phyloP scores from a whole-genome alignment of 768 basidiomycete genomes.

The Bullera alba region DNA sequence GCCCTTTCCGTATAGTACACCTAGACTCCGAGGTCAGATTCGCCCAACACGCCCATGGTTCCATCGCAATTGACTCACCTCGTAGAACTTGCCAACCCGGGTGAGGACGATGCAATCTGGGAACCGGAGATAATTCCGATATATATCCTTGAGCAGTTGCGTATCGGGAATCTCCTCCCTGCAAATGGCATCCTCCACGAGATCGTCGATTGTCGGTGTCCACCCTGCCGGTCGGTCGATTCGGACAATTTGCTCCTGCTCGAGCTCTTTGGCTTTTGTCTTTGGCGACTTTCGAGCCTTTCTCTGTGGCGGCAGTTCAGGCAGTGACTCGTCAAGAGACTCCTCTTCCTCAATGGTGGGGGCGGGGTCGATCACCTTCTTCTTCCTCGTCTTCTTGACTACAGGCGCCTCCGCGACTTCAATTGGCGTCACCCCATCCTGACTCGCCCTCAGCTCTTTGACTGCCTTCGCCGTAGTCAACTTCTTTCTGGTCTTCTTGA shows the following conservation, averaged over 20 bases:
- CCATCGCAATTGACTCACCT: constrained; percentile 62
- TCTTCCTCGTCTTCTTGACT: background rate
- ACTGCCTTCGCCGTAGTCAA: background rate
- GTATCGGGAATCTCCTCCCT: constrained; percentile 42
- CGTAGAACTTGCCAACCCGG: constrained; percentile 90
- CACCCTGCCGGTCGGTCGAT: no score
- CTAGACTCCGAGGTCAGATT: no score
- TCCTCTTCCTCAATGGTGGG: no score
- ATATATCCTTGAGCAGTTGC: constrained; percentile 61
- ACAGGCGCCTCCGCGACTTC: background rate
- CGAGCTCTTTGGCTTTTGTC: no score
- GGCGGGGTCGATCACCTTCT: no score
- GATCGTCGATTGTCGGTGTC: constrained; percentile 3
- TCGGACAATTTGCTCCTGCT: no score
- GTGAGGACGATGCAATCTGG: constrained; percentile 86
- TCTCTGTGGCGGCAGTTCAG: background rate
- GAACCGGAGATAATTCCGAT: no score
- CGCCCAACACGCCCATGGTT: background rate
- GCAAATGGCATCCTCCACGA: background rate
- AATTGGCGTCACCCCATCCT: no score
- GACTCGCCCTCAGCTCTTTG: no score
- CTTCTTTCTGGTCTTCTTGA: no score
- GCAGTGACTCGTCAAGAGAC: background rate
- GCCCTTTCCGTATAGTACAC: no score
- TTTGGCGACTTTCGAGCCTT: no score